These are phyloP conservation scores for Arachis stenosperma DNA, from an alignment of 306 rosid genomes.

Conservation along the genomic window DNA sequence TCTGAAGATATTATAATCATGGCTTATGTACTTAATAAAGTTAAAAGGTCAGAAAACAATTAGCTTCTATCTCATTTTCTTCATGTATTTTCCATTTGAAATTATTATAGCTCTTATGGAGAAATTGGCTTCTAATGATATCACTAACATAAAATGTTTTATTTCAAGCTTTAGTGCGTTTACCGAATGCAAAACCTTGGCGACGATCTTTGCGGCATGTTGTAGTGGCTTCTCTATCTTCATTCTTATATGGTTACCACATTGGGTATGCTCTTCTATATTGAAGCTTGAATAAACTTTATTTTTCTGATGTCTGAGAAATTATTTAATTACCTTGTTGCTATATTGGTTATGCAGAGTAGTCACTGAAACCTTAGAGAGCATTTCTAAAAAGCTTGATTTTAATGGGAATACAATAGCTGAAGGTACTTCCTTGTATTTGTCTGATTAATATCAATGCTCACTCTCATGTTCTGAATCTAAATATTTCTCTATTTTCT, in stretches of 20 bases:
- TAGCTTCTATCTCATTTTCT: slow-evolving; percentile 6
- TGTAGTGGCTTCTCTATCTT: slow-evolving; percentile 68
- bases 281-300: slow-evolving; percentile 38
- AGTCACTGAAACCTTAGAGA: slow-evolving; percentile 84
- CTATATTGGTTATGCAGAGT: slow-evolving; percentile 61
- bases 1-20: slow-evolving; percentile 4
- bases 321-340: slow-evolving; percentile 33
- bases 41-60: slow-evolving; percentile 29
- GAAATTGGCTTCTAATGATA: slow-evolving; percentile 24
- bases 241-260: slow-evolving; percentile 86
- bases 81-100: background rate
- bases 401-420: slow-evolving; percentile 81
- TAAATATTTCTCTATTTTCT: slow-evolving; percentile 26
- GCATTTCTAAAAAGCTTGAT: slow-evolving; percentile 75
- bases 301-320: slow-evolving; percentile 19
- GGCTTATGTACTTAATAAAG: background rate
- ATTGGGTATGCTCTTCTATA: slow-evolving; percentile 57
- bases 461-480: slow-evolving; percentile 19
- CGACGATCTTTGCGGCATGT: slow-evolving; percentile 64
- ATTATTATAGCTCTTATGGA: background rate
- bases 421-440: slow-evolving; percentile 58
- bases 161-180: slow-evolving; percentile 44
- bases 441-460: slow-evolving; percentile 20
- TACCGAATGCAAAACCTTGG: slow-evolving; percentile 63
- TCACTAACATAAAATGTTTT: slow-evolving; percentile 34